Base-by-base conservation (phyloP, 257 asterid genomes). In the Rehmannia glutinosa region DNA sequence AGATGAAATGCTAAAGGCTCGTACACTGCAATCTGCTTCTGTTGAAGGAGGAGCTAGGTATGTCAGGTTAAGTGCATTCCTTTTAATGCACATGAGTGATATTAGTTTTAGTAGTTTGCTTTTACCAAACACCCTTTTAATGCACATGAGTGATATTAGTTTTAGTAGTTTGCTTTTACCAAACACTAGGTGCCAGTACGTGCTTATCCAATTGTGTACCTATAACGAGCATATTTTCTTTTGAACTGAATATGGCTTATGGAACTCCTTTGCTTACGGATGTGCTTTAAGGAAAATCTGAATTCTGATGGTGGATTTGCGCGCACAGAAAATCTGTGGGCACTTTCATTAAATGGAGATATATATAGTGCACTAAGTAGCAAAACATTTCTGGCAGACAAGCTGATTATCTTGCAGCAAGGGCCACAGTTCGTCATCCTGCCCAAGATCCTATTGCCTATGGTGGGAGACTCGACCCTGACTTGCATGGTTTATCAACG, bases 361-460 rank as follows among this genome's bases (percentile, higher is more conserved):
- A 72, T 78, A 74, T 79, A 79, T 72, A 78, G 69, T 79, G 81
- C 82, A 80, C 95, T 93, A 83, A 90, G 87, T 77, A 74, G 87
- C 82, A 74, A 73, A 77, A 73, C 54, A 81, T 86, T 91, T 91
- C 81, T 94, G 92, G 95, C 97, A 94, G 99, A 94, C 96, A 91
- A 81, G 77, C 86, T 73, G 97, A 94, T 77, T 91, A 85, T 73
- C 95, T 87, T 72, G 86, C 95, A 73, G 76, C 96, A 64, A 86
- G 99, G 82, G 76, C 89, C 63, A 68, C 82, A 57, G 79, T 74
- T 72, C 90, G 82, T 69, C 88, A 79, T 75, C 84, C 88, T 64
- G 74, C 78, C 39, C 98, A 91, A 78, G 97, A 91, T 84, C 84
- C 93, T 45, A 71, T 75, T 49, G 54, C 92, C 51, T 91, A 78